These are phyloP conservation scores for Phascolomyces articulosus DNA, from an alignment of 371 early-diverging fungal genomes.

Conservation along the genomic window DNA sequence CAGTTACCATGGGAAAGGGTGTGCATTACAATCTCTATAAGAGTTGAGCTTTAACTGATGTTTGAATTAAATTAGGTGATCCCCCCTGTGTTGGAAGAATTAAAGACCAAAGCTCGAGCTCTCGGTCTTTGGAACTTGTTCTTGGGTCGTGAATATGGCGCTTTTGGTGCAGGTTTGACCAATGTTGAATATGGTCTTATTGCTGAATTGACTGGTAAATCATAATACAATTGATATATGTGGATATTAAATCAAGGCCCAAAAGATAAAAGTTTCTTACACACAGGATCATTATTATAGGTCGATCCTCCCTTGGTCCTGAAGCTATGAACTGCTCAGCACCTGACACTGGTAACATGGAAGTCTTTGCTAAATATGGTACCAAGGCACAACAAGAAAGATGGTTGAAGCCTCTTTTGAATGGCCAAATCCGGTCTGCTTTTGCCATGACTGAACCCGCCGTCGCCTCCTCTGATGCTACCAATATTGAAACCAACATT, in stretches of 20 bases:
- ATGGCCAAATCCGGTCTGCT: constrained; percentile 92
- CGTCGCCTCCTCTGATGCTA: constrained; percentile 96
- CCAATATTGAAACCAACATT: constrained; percentile 90
- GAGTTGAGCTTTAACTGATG: too few relatives aligned
- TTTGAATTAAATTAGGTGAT: constrained; percentile 45
- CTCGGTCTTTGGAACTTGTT: constrained; percentile 97
- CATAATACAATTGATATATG: too few relatives aligned
- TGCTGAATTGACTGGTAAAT: neutral
- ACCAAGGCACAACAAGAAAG: constrained; percentile 79
- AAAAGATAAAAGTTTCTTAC: too few relatives aligned
- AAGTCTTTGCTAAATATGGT: constrained; percentile 96
- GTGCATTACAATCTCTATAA: too few relatives aligned
- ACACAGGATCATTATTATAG: constrained; percentile 23
- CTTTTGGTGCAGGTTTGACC: constrained; percentile 79
- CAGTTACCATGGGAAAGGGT: too few relatives aligned
- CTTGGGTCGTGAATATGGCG: constrained; percentile 68
- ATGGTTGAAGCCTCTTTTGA: constrained; percentile 87
- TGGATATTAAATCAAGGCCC: too few relatives aligned
- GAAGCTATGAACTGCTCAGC: constrained; percentile 93
- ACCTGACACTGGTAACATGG: constrained; percentile 99
- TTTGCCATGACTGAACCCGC: constrained; percentile 97
- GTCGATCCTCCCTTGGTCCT: constrained; percentile 81
- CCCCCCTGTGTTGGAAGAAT: constrained; percentile 85
- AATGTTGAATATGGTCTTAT: constrained; percentile 93
- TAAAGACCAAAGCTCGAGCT: constrained; percentile 85